Conservation (phyloP, 176 grass and related monocot species). For the Alopecurus myosuroides region DNA sequence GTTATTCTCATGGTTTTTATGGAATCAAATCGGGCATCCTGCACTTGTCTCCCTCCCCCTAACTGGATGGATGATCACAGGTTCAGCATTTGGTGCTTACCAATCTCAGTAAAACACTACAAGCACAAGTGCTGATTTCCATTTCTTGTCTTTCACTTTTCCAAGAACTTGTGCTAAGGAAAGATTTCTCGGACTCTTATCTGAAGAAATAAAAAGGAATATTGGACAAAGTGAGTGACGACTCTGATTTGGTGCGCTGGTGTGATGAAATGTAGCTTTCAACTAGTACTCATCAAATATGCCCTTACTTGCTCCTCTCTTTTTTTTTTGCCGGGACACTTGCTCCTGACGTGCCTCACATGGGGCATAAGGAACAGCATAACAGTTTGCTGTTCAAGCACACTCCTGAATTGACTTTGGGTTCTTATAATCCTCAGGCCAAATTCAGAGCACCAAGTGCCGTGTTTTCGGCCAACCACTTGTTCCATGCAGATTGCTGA, state of each 20-base stretch:
- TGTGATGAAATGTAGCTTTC: slow-evolving; percentile 27
- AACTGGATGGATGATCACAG: neutral
- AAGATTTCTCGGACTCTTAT: slow-evolving; percentile 18
- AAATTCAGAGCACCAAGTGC: slow-evolving; percentile 21
- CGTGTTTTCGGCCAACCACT: slow-evolving; percentile 31
- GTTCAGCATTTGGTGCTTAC: slow-evolving; percentile 25
- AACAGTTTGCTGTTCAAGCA: slow-evolving; percentile 10
- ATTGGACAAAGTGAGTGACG: neutral
- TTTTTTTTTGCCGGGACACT: no score
- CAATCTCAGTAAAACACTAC: slow-evolving; percentile 27
- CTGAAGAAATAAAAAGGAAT: slow-evolving; percentile 1
- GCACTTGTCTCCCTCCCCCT: neutral
- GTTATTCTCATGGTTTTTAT: slow-evolving; percentile 3
- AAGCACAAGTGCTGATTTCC: slow-evolving; percentile 22
- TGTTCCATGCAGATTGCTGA: slow-evolving; percentile 21
- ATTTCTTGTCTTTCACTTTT: slow-evolving; percentile 2
- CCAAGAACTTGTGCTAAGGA: slow-evolving; percentile 5
- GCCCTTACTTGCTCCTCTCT: neutral
- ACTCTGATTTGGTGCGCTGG: neutral
- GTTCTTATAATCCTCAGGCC: slow-evolving; percentile 13
- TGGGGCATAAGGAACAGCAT: slow-evolving; percentile 6
- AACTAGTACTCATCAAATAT: slow-evolving; percentile 32
- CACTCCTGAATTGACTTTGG: slow-evolving; percentile 13
- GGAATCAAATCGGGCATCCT: slow-evolving; percentile 1
- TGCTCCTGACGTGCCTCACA: slow-evolving; percentile 16